Base-by-base conservation (phyloP, 257 asterid species). In the Dorcoceras hygrometricum region DNA sequence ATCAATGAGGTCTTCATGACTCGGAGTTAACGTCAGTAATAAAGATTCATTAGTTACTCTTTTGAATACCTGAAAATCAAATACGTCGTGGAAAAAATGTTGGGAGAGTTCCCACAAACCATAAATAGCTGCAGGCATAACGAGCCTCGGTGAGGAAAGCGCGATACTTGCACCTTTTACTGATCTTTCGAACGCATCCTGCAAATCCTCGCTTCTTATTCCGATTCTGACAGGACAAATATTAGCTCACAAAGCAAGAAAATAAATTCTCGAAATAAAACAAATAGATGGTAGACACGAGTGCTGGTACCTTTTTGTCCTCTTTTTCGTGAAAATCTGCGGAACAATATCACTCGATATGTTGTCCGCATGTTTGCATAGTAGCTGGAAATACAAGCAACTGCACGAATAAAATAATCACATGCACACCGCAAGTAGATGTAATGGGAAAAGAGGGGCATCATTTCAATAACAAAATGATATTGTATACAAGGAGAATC, bases 121-220 rank as follows among this genome's bases (percentile, higher is more conserved):
- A 65, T 88, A 94, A 75, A 94, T 87, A 68, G 84, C 90, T 9
- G 87, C 97, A 66, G 99, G 99, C 71, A 94, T 50, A 59, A 84
- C 93, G 68, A 94, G 96, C 86, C 99, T 83, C 4, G 99, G 96
- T 68, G 99, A 94, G 65, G 97, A 94, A 70, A 94, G 95, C 67
- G 97, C 97, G 67, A 94, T 62, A 64, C 89, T 71, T 60, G 84
- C 71, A 65, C 99, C 97, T 84, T 79, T 88, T 5, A 85, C 57
- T 26, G 90, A 46, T 77, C 59, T 94, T 81, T 86, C 95, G 67
- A 94, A 72, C 8, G 66, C 10, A 65, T 90, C 96, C 72, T 84
- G 79, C 71, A 90, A 77, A 76, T 94, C 99, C 73, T 87, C 77
- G 32, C 93, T 87, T 79, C 99, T 80, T 69, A 94, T 86, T 61